These are phyloP conservation scores for Ogataea ganodermae DNA, from an alignment of 805 yeast genomes.

Conservation along the genomic window DNA sequence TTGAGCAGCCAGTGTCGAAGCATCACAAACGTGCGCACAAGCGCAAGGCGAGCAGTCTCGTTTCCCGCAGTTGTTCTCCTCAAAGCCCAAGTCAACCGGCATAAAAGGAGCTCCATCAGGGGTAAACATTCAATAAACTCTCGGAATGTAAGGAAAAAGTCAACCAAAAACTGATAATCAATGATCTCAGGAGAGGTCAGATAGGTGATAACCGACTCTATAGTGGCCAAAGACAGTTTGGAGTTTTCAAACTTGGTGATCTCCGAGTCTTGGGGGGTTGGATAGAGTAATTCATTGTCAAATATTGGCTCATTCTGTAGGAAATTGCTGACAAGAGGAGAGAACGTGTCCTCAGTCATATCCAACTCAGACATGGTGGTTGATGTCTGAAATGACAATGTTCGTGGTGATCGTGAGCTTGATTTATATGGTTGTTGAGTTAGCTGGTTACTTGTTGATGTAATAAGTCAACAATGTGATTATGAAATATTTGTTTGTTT, in stretches of 20 bases:
- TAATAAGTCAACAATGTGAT: no score
- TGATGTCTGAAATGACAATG: no score
- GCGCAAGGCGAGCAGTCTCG: constrained; percentile 62
- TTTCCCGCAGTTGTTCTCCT: constrained; percentile 55
- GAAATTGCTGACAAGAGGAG: constrained; percentile 30
- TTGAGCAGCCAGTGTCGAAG: constrained; percentile 88
- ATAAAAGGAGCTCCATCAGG: constrained; percentile 59
- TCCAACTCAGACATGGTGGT: no score
- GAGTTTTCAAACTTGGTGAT: constrained; percentile 29
- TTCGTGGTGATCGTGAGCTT: no score
- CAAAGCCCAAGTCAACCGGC: constrained; percentile 71
- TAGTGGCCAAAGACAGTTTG: constrained; percentile 30
- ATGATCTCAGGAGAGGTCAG: constrained; percentile 72
- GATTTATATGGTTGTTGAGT: no score
- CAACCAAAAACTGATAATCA: constrained; percentile 77
- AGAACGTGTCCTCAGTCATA: constrained; percentile 8
- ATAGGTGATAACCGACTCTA: constrained; percentile 52
- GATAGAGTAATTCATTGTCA: constrained; percentile 35
- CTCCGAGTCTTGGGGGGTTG: constrained; percentile 36
- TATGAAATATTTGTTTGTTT: no score
- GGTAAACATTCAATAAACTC: constrained; percentile 61
- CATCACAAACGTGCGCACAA: constrained; percentile 82
- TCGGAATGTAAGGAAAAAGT: constrained; percentile 84
- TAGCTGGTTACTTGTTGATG: no score
- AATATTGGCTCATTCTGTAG: constrained; percentile 37